Evolutionary conservation across 352 stramenopile genomes (phyloP).

Genomic region (Discostella stelligera): DNA sequence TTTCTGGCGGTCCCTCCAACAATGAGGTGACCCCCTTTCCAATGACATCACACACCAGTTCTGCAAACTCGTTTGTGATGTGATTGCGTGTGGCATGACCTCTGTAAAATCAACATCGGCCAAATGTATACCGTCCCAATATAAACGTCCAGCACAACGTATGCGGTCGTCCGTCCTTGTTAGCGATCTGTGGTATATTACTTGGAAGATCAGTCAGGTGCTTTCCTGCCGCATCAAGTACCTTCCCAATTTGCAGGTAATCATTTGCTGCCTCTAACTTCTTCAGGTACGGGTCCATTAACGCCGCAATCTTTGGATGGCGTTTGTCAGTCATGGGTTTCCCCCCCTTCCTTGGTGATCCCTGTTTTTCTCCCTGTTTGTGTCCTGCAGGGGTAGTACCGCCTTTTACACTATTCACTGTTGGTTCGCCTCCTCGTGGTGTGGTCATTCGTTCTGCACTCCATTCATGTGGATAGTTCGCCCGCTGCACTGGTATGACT

Average conservation of each 20-base stretch:
- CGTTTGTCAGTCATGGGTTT: not conserved
- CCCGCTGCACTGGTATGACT: too few relatives aligned
- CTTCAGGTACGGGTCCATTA: conserved; percentile 2
- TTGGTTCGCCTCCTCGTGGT: too few relatives aligned
- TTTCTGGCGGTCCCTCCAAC: not conserved
- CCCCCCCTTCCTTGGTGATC: too few relatives aligned
- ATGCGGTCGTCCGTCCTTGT: too few relatives aligned
- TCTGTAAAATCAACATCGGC: not conserved
- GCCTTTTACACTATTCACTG: too few relatives aligned
- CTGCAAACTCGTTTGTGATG: not conserved
- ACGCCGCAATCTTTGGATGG: not conserved
- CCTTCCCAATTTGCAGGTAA: not conserved
- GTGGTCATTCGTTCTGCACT: too few relatives aligned
- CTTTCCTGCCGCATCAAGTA: not conserved
- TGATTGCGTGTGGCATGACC: not conserved
- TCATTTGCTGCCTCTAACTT: not conserved
- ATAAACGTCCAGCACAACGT: too few relatives aligned
- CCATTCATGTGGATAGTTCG: too few relatives aligned
- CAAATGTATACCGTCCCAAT: too few relatives aligned
- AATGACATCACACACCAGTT: not conserved
- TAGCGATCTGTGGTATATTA: too few relatives aligned
- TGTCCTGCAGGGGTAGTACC: too few relatives aligned
- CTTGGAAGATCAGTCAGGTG: not conserved
- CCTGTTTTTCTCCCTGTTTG: too few relatives aligned
- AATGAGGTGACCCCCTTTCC: not conserved